Evolutionary conservation across 1,284 basidiomycete species (phyloP), one percentile per base, ranked within the genome.

Genomic region (Marasmius sp.): DNA sequence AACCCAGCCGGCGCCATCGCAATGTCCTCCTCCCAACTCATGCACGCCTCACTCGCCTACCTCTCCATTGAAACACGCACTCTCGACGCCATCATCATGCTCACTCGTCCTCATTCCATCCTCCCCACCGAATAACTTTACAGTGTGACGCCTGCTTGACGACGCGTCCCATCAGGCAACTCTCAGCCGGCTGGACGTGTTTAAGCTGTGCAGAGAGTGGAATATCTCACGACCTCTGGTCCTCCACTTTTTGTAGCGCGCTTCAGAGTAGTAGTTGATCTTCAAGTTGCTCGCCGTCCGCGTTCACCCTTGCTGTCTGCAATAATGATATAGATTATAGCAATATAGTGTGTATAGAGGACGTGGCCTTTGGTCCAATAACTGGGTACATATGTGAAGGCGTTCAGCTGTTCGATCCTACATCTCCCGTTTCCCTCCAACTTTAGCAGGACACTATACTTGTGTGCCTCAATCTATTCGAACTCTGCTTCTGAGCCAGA

Each of bases 191-290:
- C 2, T 94, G 92, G 92, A 79, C 77, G 18, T 94, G 93, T 70
- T 73, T 79, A 14, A 76, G 77, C n/a, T 94, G 93, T 64, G 85
- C 86, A 14, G 82, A 87, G 70, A 73, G 71, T 22, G 85, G 82
- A 39, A 87, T 87, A 69, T 80, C 83, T 3, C 81, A 84, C 66
- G 81, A 86, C 33, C 84, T 87, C 65, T 94, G 91, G 92, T 88
- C 84, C 58, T 95, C 93, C 75, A 72, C 75, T 14, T 82, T 80
- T 63, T 94, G 93, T 69, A 91, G 91, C 10, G 75, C 77, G 45
- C 79, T 93, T 63, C 92, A 92, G 73, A 71, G 74, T 36, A 73
- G 71, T 47, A 84, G 81, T 63, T 77, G 53, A 65, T 49, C 27
- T 27, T 27, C 2, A n/a, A n/a, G n/a, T n/a, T n/a, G n/a, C 27